These are phyloP conservation scores for Debaryomyces singareniensis DNA, from an alignment of 1,139 yeast species.

Conservation along the genomic window DNA sequence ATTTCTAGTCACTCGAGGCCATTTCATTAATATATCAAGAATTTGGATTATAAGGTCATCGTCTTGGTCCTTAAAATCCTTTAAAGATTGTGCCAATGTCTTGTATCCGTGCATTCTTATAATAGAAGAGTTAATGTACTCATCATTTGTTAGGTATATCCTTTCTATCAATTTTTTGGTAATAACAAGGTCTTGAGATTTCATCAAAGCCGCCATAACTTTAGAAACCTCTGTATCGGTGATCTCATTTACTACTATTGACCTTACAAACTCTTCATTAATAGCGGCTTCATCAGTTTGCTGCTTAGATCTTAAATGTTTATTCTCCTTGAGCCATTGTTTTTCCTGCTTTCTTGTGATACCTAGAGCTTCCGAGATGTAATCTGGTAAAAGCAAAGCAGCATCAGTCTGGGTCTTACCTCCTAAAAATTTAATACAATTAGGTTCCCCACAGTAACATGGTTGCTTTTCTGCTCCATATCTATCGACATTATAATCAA, in stretches of 20 bases:
- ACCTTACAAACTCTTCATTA: slow-evolving; percentile 58
- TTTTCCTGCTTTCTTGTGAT: slow-evolving; percentile 56
- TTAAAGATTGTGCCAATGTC: slow-evolving; percentile 59
- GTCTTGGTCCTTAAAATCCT: slow-evolving; percentile 26
- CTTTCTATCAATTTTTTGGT: slow-evolving; percentile 64
- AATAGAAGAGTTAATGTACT: slow-evolving; percentile 50
- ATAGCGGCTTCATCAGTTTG: slow-evolving; percentile 56
- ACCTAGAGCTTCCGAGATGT: slow-evolving; percentile 80
- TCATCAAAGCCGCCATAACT: slow-evolving; percentile 78
- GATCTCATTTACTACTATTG: slow-evolving; percentile 51
- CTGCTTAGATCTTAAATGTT: slow-evolving; percentile 37
- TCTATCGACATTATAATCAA: slow-evolving; percentile 93
- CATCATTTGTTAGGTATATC: slow-evolving; percentile 50
- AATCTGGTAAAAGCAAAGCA: slow-evolving; percentile 75
- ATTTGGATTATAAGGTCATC: slow-evolving; percentile 40
- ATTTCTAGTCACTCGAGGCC: slow-evolving; percentile 83
- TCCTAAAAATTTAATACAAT: slow-evolving; percentile 90
- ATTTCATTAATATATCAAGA: slow-evolving; percentile 51
- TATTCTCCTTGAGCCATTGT: slow-evolving; percentile 59
- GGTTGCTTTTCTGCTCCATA: slow-evolving; percentile 94
- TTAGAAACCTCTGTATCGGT: slow-evolving; percentile 60
- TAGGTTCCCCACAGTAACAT: slow-evolving; percentile 90
- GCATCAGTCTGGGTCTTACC: slow-evolving; percentile 96
- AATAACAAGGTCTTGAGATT: slow-evolving; percentile 65
- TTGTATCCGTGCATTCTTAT: slow-evolving; percentile 85